A percentile compares a stretch with the other conserved stretches of the same genome.
phyloP scores from a whole-genome alignment of 2,329 filamentous ascomycete species.

The Alternaria triticimaculans region DNA sequence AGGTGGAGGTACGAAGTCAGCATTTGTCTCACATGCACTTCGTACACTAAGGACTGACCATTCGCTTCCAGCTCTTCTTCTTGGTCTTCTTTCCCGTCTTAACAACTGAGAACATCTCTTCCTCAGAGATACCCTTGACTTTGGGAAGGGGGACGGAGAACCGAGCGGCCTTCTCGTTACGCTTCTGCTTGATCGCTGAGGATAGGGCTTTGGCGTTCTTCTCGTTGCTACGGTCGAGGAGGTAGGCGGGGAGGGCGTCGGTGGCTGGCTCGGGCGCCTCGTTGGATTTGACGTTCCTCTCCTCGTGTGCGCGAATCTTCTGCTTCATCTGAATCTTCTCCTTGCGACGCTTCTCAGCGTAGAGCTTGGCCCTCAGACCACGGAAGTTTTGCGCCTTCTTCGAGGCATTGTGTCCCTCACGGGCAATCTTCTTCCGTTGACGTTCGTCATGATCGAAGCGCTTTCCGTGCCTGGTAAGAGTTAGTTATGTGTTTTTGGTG shows the following conservation, averaged over 20 bases:
- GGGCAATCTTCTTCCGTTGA: constrained; percentile 81
- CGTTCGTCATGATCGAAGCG: constrained; percentile 87
- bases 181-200: constrained; percentile 93
- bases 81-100: constrained; percentile 86
- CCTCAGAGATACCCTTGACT: constrained; percentile 90
- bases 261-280: constrained; percentile 78
- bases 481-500: constrained; percentile 16
- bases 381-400: constrained; percentile 92
- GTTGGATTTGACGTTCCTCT: constrained; percentile 89
- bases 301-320: constrained; percentile 84
- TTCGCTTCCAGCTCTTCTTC: constrained; percentile 81
- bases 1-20: too few species aligned
- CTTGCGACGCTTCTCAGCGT: constrained; percentile 75
- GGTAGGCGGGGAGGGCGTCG: constrained; percentile 87
- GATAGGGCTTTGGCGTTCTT: constrained; percentile 77
- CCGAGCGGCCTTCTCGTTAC: constrained; percentile 85
- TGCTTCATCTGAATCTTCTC: constrained; percentile 72
- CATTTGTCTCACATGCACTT: too few species aligned
- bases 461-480: constrained; percentile 34
- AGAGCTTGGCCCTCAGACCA: constrained; percentile 89
- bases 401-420: constrained; percentile 86
- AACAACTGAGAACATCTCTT: constrained; percentile 95
- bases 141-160: constrained; percentile 93
- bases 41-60: too few species aligned
- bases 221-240: constrained; percentile 81